Evolutionary conservation across 208 protist genomes (phyloP).

Genomic region (Trypanosomatidae sp.): DNA sequence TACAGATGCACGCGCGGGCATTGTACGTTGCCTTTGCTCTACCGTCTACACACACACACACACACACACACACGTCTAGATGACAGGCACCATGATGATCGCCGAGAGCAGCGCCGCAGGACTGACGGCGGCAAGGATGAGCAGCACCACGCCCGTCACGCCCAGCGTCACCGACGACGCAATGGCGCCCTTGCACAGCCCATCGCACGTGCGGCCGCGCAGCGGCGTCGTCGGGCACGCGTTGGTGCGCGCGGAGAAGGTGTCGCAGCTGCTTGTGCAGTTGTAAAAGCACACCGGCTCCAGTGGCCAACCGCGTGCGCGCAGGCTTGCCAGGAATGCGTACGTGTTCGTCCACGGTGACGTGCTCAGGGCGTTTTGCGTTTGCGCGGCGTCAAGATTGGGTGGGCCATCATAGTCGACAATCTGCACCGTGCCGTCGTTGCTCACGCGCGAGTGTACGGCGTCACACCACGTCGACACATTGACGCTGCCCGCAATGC

Average conservation of each 20-base stretch:
- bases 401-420: conserved; percentile 20
- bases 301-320: conserved; percentile 2
- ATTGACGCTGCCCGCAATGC: conserved; percentile 14
- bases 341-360: conserved; percentile 22
- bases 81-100: conserved; percentile 20
- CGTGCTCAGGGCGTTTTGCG: conserved; percentile 7
- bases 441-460: conserved; percentile 14
- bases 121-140: conserved; percentile 18
- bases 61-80: no score
- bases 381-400: background rate
- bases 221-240: conserved; percentile 10
- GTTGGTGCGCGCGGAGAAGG: conserved; percentile 3
- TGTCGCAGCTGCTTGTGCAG: conserved; percentile 18
- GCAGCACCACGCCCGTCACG: conserved; percentile 5
- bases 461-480: conserved; percentile 26
- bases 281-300: conserved; percentile 27
- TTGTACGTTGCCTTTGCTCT: no score
- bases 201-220: conserved; percentile 17
- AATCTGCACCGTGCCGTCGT: conserved; percentile 27
- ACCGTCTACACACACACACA: no score
- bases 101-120: conserved; percentile 39
- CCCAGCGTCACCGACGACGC: conserved; percentile 36
- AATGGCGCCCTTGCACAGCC: conserved; percentile 52
- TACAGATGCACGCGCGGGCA: no score
- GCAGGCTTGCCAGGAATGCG: conserved; percentile 12